These are phyloP conservation scores for Mollisiaceae sp. DNA, from an alignment of 2,329 filamentous ascomycete species.

Conservation along the genomic window DNA sequence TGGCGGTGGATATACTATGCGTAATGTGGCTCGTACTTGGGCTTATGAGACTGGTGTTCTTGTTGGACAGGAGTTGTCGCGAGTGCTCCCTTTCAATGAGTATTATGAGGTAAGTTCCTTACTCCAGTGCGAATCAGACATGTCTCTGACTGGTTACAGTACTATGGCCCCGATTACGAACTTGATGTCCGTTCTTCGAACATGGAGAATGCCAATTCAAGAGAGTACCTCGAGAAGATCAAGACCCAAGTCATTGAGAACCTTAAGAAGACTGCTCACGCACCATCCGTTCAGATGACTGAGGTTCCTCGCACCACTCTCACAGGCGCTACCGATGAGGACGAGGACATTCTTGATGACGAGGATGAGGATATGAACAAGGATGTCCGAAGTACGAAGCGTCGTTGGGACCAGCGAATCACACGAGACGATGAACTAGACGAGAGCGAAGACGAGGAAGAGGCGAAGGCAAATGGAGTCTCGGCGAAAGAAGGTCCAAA, in stretches of 20 bases:
- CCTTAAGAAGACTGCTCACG: conserved; percentile 81
- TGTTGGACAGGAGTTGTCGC: conserved; percentile 80
- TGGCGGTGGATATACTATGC: conserved; percentile 94
- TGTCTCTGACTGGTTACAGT: conserved; percentile 54
- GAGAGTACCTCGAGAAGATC: conserved; percentile 81
- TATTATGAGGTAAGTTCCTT: conserved; percentile 78
- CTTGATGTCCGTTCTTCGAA: conserved; percentile 88
- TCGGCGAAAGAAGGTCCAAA: conserved; percentile 52
- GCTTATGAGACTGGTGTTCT: conserved; percentile 93
- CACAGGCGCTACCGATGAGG: conserved; percentile 67
- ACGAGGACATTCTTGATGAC: conserved; percentile 68
- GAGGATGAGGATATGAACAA: conserved; percentile 86
- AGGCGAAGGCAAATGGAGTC: conserved; percentile 74
- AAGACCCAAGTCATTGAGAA: conserved; percentile 85
- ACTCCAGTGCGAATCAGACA: conserved; percentile 46
- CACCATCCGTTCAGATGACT: conserved; percentile 90
- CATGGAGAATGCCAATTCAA: conserved; percentile 89
- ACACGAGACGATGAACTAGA: conserved; percentile 81
- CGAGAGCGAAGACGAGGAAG: conserved; percentile 89
- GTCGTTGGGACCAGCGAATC: conserved; percentile 80
- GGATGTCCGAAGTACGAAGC: conserved; percentile 81
- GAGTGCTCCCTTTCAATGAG: conserved; percentile 92
- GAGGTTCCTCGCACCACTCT: conserved; percentile 70
- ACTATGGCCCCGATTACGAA: conserved; percentile 89
- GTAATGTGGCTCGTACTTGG: conserved; percentile 97